A percentile compares a stretch with the other conserved stretches of the same genome.
Conservation (phyloP, 805 yeast species). For the Teunomyces funiuensis region DNA sequence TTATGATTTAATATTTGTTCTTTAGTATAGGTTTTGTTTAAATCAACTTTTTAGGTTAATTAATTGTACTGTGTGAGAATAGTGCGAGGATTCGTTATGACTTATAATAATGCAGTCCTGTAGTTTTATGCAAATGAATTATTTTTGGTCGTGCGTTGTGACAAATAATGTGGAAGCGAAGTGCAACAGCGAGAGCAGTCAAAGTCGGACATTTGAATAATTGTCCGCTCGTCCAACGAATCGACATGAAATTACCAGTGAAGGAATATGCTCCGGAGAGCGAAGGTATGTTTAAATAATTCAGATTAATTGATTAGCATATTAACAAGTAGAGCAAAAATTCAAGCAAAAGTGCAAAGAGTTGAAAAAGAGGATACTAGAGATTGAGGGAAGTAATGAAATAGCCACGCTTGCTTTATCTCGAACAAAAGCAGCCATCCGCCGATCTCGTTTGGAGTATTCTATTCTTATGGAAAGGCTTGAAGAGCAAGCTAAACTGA, state of each 20-base stretch:
- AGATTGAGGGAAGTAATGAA: slow-evolving; percentile 77
- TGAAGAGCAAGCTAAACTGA: slow-evolving; percentile 51
- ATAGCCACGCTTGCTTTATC: slow-evolving; percentile 71
- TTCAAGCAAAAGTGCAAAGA: slow-evolving; percentile 70
- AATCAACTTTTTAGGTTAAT: neutral
- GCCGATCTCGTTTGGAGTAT: slow-evolving; percentile 80
- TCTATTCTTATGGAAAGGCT: slow-evolving; percentile 76
- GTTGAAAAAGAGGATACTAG: slow-evolving; percentile 63
- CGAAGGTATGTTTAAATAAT: slow-evolving; percentile 35
- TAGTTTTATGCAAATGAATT: neutral
- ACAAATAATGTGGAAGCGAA: neutral
- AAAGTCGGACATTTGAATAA: too few species aligned
- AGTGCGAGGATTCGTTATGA: too few species aligned
- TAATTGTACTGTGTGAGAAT: too few species aligned
- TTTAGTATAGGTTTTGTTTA: neutral
- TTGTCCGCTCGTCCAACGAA: too few species aligned
- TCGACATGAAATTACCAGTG: slow-evolving; percentile 1
- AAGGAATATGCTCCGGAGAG: slow-evolving; percentile 37
- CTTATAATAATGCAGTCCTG: neutral
- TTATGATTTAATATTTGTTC: too few species aligned
- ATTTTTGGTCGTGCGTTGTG: slow-evolving; percentile 5
- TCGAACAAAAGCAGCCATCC: slow-evolving; percentile 72
- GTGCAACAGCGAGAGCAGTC: slow-evolving; percentile 2
- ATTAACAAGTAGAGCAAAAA: slow-evolving; percentile 28
- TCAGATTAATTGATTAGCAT: neutral